Evolutionary conservation across 2,329 filamentous ascomycete genomes (phyloP).

Genomic region (Botrytis fabae): DNA sequence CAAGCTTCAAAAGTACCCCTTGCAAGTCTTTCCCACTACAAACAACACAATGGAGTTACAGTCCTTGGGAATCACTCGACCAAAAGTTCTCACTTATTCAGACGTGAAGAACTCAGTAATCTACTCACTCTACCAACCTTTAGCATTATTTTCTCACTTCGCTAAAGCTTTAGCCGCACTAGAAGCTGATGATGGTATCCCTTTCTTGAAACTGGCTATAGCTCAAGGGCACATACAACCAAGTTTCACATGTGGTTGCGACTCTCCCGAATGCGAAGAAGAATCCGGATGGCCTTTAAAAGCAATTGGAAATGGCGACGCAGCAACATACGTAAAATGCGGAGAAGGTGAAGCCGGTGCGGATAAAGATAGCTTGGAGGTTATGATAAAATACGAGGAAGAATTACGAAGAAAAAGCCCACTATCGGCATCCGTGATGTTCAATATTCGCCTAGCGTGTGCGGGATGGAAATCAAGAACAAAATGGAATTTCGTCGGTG

Average conservation of each 20-base stretch:
- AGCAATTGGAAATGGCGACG: constrained; percentile 29
- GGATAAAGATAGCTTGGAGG: constrained; percentile 42
- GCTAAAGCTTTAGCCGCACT: constrained; percentile 36
- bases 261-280: constrained; percentile 17
- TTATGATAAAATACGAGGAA: constrained; percentile 39
- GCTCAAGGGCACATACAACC: constrained; percentile 30
- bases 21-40: constrained; percentile 33
- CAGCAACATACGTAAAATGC: constrained; percentile 44
- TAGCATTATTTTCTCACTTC: constrained; percentile 36
- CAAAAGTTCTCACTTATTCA: constrained; percentile 38
- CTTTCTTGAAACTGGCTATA: constrained; percentile 39
- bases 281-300: constrained; percentile 33
- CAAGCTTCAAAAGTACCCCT: constrained; percentile 16
- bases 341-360: constrained; percentile 46
- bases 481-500: constrained; percentile 2
- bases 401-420: constrained; percentile 35
- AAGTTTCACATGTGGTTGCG: constrained; percentile 38
- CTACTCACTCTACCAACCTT: constrained; percentile 36
- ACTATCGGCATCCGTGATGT: neutral
- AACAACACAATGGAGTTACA: constrained; percentile 30
- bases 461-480: constrained; percentile 27
- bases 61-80: constrained; percentile 27
- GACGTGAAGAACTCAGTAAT: constrained; percentile 36
- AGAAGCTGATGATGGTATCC: constrained; percentile 45
- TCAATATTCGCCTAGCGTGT: constrained; percentile 14